Evolutionary conservation across 805 yeast genomes (phyloP).

Genomic region (Zygosaccharomyces bailii): DNA sequence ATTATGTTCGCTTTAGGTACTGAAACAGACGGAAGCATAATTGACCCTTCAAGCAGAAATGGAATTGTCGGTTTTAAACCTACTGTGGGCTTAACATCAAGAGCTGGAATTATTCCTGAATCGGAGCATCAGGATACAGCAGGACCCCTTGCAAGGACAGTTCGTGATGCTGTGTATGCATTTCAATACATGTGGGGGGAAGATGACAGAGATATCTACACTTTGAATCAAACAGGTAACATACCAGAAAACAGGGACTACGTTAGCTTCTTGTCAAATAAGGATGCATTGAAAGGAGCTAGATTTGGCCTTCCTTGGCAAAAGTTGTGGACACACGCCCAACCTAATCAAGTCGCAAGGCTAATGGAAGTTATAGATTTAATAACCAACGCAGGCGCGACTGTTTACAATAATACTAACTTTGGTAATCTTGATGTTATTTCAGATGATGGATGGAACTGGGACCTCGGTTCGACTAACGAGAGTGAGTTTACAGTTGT

Average conservation of each 20-base stretch:
- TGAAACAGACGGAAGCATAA: slow-evolving; percentile 33
- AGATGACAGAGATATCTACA: slow-evolving; percentile 27
- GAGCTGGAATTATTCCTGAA: slow-evolving; percentile 32
- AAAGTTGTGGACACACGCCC: slow-evolving; percentile 25
- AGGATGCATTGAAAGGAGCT: slow-evolving; percentile 31
- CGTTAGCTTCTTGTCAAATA: slow-evolving; percentile 24
- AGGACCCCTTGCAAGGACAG: slow-evolving; percentile 32
- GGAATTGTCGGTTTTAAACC: slow-evolving; percentile 33
- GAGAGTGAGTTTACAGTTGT: slow-evolving; percentile 35
- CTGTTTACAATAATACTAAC: slow-evolving; percentile 30
- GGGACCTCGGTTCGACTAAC: slow-evolving; percentile 30
- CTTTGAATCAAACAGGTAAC: slow-evolving; percentile 29
- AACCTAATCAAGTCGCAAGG: slow-evolving; percentile 18
- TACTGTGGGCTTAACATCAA: slow-evolving; percentile 32
- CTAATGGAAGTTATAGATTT: slow-evolving; percentile 20
- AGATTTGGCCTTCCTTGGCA: slow-evolving; percentile 35
- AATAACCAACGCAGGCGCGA: slow-evolving; percentile 30
- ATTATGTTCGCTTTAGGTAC: slow-evolving; percentile 32
- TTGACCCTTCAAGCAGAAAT: slow-evolving; percentile 30
- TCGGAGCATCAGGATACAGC: slow-evolving; percentile 32
- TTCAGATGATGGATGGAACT: slow-evolving; percentile 33
- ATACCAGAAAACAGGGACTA: slow-evolving; percentile 33
- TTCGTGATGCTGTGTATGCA: slow-evolving; percentile 31
- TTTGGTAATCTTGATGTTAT: slow-evolving; percentile 29
- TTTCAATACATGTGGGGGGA: slow-evolving; percentile 33